Conservation (phyloP, 192 early-diverging fungal genomes). For the Coemansia sp. region DNA sequence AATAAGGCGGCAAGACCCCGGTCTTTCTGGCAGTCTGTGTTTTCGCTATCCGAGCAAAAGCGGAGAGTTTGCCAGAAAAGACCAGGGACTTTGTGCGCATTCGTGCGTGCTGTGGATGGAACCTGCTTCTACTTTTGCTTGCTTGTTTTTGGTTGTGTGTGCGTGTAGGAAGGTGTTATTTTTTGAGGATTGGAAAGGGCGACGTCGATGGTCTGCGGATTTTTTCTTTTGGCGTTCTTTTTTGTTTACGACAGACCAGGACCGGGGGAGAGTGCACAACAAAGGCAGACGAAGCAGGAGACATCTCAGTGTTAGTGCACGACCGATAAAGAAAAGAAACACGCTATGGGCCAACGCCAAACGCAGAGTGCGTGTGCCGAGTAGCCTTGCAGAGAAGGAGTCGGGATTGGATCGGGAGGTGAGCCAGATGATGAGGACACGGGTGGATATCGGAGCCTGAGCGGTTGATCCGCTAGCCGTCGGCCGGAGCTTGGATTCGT, state of each 20-base stretch:
- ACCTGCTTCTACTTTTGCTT: neutral
- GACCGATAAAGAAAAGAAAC: neutral
- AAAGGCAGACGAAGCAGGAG: neutral
- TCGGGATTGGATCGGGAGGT: neutral
- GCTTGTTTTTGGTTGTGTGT: neutral
- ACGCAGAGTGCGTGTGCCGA: neutral
- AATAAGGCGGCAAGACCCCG: neutral
- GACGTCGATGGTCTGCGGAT: no score
- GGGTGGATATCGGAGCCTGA: neutral
- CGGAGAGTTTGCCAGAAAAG: no score
- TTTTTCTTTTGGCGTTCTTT: no score
- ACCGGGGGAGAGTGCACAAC: no score
- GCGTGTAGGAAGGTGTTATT: no score
- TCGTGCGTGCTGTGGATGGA: neutral
- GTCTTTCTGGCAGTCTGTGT: no score
- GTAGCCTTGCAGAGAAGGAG: constrained; percentile 4
- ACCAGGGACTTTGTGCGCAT: neutral
- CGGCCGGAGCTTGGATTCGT: constrained; percentile 1
- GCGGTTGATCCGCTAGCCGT: neutral
- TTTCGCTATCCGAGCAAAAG: no score
- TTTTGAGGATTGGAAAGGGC: no score
- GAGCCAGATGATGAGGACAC: constrained; percentile 5
- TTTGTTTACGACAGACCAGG: no score
- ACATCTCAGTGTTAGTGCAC: neutral
- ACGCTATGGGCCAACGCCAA: constrained; percentile 1